Percentiles rank a stretch among this genome's conserved stretches.
Conservation (phyloP, 768 basidiomycete species). For the Russula abietina region DNA sequence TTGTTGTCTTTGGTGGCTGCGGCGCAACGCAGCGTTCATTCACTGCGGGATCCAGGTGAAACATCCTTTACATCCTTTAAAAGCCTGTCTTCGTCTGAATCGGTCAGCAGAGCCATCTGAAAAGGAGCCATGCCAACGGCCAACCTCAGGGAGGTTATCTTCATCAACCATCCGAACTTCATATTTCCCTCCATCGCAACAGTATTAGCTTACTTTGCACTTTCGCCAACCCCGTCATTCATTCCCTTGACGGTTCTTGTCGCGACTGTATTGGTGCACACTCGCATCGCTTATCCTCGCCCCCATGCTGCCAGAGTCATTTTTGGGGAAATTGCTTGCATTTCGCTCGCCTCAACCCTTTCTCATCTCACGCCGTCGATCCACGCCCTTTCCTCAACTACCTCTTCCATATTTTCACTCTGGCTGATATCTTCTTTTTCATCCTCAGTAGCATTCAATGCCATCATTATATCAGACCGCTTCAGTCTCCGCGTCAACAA, state of each 20-base stretch:
- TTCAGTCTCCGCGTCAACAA: constrained; percentile 31
- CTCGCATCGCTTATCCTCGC: constrained; percentile 23
- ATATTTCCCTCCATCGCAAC: constrained; percentile 13
- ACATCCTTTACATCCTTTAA: neutral
- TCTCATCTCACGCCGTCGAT: constrained; percentile 30
- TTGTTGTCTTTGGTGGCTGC: neutral
- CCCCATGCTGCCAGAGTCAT: constrained; percentile 3
- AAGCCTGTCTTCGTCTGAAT: neutral
- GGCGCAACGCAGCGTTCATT: neutral
- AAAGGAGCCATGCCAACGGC: neutral
- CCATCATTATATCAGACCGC: constrained; percentile 37
- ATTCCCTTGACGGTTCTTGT: constrained; percentile 30
- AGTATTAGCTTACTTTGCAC: constrained; percentile 22
- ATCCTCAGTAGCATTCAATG: constrained; percentile 33
- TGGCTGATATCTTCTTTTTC: constrained; percentile 38
- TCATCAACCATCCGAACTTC: constrained; percentile 21
- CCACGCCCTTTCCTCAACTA: constrained; percentile 50
- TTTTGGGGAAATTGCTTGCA: constrained; percentile 22
- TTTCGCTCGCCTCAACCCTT: constrained; percentile 29
- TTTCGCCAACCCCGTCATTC: constrained; percentile 31
- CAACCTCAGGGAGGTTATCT: constrained; percentile 7
- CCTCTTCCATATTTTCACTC: constrained; percentile 45
- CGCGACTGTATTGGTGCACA: constrained; percentile 28
- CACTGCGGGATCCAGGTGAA: constrained; percentile 5
- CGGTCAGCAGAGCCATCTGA: neutral